Evolutionary conservation across 148 eudicot genomes (phyloP).

Genomic region (Heliamphora exappendiculata): DNA sequence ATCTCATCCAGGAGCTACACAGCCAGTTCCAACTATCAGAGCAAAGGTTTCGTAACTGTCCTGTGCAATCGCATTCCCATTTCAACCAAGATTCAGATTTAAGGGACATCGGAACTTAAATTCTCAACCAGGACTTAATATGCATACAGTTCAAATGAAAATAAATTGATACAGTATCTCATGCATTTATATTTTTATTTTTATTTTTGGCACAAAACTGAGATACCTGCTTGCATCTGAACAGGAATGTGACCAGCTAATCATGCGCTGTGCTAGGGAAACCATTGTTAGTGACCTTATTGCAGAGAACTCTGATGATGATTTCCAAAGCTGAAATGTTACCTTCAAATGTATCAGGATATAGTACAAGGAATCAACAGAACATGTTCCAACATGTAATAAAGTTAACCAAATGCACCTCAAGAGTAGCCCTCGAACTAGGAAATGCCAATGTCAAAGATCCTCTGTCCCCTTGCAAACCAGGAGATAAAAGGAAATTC

Average conservation of each 20-base stretch:
- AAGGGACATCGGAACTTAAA: not conserved
- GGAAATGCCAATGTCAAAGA: constrained; percentile 88
- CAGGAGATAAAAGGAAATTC: constrained; percentile 59
- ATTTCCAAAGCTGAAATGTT: constrained; percentile 90
- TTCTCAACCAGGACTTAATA: not conserved
- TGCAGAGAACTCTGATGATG: constrained; percentile 91
- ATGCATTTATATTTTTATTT: too few relatives aligned
- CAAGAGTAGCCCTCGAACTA: constrained; percentile 49
- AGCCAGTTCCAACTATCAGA: not conserved
- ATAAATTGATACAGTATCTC: not conserved
- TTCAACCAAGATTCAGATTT: not conserved
- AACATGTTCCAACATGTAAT: constrained; percentile 16
- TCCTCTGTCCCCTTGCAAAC: constrained; percentile 85
- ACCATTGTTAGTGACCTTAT: constrained; percentile 82
- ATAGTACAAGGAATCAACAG: constrained; percentile 1
- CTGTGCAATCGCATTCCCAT: not conserved
- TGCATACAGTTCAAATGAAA: not conserved
- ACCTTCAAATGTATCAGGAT: constrained; percentile 24
- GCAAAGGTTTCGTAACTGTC: not conserved
- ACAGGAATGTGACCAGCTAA: constrained; percentile 65
- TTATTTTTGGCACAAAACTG: not conserved
- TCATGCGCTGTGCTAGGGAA: constrained; percentile 82
- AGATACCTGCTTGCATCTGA: constrained; percentile 78
- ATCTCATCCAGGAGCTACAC: not conserved
- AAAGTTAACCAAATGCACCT: constrained; percentile 49